Evolutionary conservation across 176 grass and related monocot species (phyloP).

Genomic region (Avena insularis): DNA sequence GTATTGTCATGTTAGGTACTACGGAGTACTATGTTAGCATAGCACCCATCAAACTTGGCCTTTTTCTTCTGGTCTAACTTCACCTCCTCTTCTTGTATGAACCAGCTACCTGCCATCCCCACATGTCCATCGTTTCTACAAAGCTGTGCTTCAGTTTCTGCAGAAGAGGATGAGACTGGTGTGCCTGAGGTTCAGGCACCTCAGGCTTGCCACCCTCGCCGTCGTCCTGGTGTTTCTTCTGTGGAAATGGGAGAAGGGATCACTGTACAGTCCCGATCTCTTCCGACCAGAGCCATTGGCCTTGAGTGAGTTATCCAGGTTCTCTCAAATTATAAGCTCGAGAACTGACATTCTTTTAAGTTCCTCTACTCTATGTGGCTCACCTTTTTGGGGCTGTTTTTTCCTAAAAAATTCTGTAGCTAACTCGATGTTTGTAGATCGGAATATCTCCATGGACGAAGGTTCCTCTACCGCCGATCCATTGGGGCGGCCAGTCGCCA

Average conservation of each 20-base stretch:
- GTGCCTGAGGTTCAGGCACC: constrained; percentile 61
- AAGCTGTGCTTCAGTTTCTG: not conserved
- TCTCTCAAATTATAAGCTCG: constrained; percentile 6
- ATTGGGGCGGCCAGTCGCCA: not conserved
- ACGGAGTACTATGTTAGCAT: not conserved
- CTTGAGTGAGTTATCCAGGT: constrained; percentile 62
- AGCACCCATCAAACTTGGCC: constrained; percentile 14
- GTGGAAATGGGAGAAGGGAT: constrained; percentile 70
- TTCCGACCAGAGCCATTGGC: constrained; percentile 40
- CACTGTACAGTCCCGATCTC: constrained; percentile 38
- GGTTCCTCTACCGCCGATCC: constrained; percentile 33
- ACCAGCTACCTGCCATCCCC: constrained; percentile 1
- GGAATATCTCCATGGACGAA: constrained; percentile 44
- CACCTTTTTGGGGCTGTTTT: not conserved
- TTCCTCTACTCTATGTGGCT: not conserved
- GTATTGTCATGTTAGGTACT: constrained; percentile 2
- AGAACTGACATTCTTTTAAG: not conserved
- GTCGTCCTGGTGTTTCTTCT: constrained; percentile 50
- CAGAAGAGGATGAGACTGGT: constrained; percentile 57
- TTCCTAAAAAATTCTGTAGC: not conserved
- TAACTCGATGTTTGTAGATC: constrained; percentile 26
- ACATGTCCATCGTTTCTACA: not conserved
- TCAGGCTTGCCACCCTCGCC: constrained; percentile 48
- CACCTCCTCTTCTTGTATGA: not conserved
- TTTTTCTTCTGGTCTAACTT: constrained; percentile 3